Base-by-base conservation (phyloP, 23 red algal genomes). In the Gracilaria gracilis region DNA sequence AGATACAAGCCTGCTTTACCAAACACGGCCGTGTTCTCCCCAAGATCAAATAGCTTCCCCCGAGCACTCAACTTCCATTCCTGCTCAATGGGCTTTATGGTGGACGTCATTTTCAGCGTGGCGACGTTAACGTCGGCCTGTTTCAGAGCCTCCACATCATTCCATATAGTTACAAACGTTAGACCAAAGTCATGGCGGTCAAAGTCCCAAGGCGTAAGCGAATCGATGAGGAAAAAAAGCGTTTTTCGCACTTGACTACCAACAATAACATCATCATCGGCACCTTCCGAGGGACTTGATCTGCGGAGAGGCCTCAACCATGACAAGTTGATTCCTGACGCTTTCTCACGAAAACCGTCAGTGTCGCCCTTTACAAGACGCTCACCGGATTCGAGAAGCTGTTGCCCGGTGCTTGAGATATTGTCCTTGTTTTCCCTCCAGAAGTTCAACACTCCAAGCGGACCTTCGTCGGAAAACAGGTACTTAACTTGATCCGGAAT, bases 1-100 rank as follows among this genome's bases (percentile, higher is more conserved):
- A 93, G 70, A 75, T 77, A 93, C 90, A 86, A 72, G 24, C 90
- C 90, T 20, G 90, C 90, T 31, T 93, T 93, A 5, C 79, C 90
- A 80, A 93, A 86, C 14, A 93, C 90, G 9, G 80, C 69, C 16
- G 59, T 57, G 39, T 74, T 87, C 6, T 81, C 76, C 19, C 87
- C 87, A 23, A 91, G 61, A 38, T 57, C 67, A 27, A 75, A 11
- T 25, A 91, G 61, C 42, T 91, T 91, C 11, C 57, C 54, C n/a
- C 90, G 61, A 16, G 69, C 72, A 31, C 80, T 93, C 48, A 93
- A 38, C 73, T 93, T 93, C 90, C 90, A 93, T 84, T 84, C 80
- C 50, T 79, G 49, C 38, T 79, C 51, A 53, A 93, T 11, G 9
- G 90, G 90, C 46, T 93, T 93, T 59, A 93, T 75, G 1, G 90